Percentiles rank a stretch among this genome's conserved stretches.
phyloP scores from a whole-genome alignment of 2,329 filamentous ascomycete genomes.

The Cadophora gregata region DNA sequence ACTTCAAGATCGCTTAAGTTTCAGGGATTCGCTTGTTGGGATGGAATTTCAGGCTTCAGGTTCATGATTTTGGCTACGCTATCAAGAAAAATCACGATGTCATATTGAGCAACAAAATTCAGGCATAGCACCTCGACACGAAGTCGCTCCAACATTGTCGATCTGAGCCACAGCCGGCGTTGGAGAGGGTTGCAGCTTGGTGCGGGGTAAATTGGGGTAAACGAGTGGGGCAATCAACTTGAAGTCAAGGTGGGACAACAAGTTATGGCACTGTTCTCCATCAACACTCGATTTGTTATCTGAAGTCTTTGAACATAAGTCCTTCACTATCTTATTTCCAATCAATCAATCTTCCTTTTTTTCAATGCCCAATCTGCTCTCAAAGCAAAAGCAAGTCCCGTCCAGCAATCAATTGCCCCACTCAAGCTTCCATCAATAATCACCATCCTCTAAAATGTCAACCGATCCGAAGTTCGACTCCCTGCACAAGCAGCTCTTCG shows the following conservation, averaged over 20 bases:
- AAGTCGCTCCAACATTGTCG: neutral
- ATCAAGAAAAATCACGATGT: neutral
- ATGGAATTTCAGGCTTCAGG: neutral
- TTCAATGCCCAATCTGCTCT: no score
- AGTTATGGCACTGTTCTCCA: no score
- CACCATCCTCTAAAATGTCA: conserved; percentile 44
- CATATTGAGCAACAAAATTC: neutral
- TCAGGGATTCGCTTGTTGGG: neutral
- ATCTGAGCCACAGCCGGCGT: neutral
- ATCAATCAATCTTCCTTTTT: no score
- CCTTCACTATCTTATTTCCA: no score
- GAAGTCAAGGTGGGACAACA: neutral
- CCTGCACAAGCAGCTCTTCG: conserved; percentile 61
- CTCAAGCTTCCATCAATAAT: neutral
- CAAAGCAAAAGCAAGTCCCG: no score
- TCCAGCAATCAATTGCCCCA: neutral
- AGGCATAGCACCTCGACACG: neutral
- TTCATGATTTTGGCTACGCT: neutral
- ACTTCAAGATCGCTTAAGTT: neutral
- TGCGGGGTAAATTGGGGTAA: conserved; percentile 5
- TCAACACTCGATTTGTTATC: neutral
- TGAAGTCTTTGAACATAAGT: neutral
- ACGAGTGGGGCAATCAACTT: neutral
- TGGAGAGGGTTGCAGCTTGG: neutral
- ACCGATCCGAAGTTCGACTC: conserved; percentile 49